Conservation (phyloP, 345 rosid genomes). For the Pelargonium nanum region DNA sequence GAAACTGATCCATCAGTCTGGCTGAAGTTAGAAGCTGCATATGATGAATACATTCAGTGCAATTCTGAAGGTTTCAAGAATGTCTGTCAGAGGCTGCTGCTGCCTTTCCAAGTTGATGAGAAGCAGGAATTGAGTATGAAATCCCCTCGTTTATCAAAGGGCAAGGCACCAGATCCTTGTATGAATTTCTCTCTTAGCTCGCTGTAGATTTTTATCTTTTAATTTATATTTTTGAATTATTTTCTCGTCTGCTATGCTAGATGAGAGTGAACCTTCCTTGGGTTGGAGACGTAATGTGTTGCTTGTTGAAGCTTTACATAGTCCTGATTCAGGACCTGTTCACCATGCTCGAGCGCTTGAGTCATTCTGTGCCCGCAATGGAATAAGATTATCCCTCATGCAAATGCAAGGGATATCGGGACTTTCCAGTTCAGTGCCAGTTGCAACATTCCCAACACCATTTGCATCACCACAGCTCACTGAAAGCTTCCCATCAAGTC, state of each 20-base stretch:
- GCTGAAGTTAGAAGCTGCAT: slow-evolving; percentile 80
- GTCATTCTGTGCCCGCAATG: slow-evolving; percentile 60
- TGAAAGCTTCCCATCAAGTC: slow-evolving; percentile 94
- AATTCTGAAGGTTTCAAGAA: slow-evolving; percentile 63
- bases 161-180: slow-evolving; percentile 40
- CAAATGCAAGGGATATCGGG: slow-evolving; percentile 53
- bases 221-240: slow-evolving; percentile 12
- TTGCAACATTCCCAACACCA: slow-evolving; percentile 71
- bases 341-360: slow-evolving; percentile 91
- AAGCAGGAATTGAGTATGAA: slow-evolving; percentile 51
- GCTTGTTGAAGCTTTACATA: slow-evolving; percentile 89
- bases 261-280: slow-evolving; percentile 54
- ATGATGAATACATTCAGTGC: slow-evolving; percentile 62
- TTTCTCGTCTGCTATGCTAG: slow-evolving; percentile 26
- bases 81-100: slow-evolving; percentile 58
- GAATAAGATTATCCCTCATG: slow-evolving; percentile 59
- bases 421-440: slow-evolving; percentile 37
- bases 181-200: slow-evolving; percentile 6
- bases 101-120: slow-evolving; percentile 74
- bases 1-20: slow-evolving; percentile 98
- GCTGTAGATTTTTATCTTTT: neutral
- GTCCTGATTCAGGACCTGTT: slow-evolving; percentile 69
- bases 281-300: slow-evolving; percentile 95
- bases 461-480: slow-evolving; percentile 74
- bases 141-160: slow-evolving; percentile 27